Evolutionary conservation across 1,284 basidiomycete genomes (phyloP).

Genomic region (Lentinula novae-zelandiae): DNA sequence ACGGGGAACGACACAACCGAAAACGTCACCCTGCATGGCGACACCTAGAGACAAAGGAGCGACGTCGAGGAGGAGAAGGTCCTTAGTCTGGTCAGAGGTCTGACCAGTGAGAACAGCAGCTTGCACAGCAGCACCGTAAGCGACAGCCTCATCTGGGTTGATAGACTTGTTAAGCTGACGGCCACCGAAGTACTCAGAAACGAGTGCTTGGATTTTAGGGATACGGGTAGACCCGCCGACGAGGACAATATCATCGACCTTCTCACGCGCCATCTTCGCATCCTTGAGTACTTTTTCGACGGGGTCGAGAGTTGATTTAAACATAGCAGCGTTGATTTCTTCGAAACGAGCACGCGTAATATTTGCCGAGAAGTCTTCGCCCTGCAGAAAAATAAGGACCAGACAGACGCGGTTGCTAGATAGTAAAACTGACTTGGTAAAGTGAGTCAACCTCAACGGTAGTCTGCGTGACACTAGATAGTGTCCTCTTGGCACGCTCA

Average conservation of each 20-base stretch:
- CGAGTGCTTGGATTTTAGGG: conserved; percentile 97
- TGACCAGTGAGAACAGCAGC: conserved; percentile 95
- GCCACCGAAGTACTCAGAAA: conserved; percentile 97
- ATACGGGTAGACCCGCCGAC: conserved; percentile 99
- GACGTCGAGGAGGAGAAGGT: conserved; percentile 93
- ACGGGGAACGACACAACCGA: conserved; percentile 93
- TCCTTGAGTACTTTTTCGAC: conserved; percentile 99
- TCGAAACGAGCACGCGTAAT: conserved; percentile 99
- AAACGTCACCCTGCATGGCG: conserved; percentile 97
- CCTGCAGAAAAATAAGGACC: conserved; percentile 35
- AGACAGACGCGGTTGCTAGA: neutral
- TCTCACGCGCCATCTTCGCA: conserved; percentile 94
- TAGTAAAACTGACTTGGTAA: conserved; percentile 65
- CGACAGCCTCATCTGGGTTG: conserved; percentile 95
- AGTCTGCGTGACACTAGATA: conserved; percentile 97
- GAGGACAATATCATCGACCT: conserved; percentile 99
- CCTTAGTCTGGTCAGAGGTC: conserved; percentile 94
- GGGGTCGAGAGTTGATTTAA: conserved; percentile 97
- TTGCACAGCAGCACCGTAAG: conserved; percentile 96
- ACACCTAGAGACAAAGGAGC: conserved; percentile 96
- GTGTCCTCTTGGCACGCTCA: conserved; percentile 98
- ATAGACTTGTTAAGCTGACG: conserved; percentile 99
- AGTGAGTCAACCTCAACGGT: conserved; percentile 99
- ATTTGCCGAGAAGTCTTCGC: conserved; percentile 92
- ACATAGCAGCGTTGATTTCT: conserved; percentile 93